Evolutionary conservation across 257 asterid genomes (phyloP).

Genomic region (Paulownia fortunei): DNA sequence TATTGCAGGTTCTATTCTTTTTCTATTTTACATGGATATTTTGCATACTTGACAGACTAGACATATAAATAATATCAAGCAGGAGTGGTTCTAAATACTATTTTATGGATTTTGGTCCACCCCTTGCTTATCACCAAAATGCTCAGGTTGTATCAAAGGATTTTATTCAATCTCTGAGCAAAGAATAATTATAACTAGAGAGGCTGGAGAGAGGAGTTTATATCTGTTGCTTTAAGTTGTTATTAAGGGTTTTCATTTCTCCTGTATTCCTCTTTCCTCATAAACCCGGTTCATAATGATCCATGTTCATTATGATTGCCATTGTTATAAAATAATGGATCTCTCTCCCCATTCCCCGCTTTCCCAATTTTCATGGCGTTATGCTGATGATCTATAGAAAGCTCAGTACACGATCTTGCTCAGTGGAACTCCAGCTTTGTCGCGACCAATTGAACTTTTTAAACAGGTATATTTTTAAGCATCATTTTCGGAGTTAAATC

Average conservation of each 20-base stretch:
- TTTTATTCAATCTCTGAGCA: constrained; percentile 1
- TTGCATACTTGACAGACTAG: constrained; percentile 7
- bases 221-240: constrained; percentile 13
- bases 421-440: constrained; percentile 98
- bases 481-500: background rate
- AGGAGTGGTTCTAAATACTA: background rate
- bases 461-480: constrained; percentile 67
- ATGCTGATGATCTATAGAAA: constrained; percentile 58
- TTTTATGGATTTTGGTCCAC: constrained; percentile 8
- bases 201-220: constrained; percentile 16
- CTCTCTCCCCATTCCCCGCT: background rate
- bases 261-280: background rate
- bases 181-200: constrained; percentile 6
- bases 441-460: constrained; percentile 89
- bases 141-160: constrained; percentile 12
- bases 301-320: constrained; percentile 14
- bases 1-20: constrained; percentile 70
- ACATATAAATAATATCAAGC: constrained; percentile 12
- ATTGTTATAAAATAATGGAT: constrained; percentile 14
- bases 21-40: constrained; percentile 1
- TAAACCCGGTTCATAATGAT: constrained; percentile 9
- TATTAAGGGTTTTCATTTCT: background rate
- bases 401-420: constrained; percentile 82
- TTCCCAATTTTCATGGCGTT: constrained; percentile 24
- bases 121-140: constrained; percentile 25